A percentile compares a stretch with the other conserved stretches of the same genome.
phyloP scores from a whole-genome alignment of 2,329 filamentous ascomycete genomes.

The Trichoderma harzianum region DNA sequence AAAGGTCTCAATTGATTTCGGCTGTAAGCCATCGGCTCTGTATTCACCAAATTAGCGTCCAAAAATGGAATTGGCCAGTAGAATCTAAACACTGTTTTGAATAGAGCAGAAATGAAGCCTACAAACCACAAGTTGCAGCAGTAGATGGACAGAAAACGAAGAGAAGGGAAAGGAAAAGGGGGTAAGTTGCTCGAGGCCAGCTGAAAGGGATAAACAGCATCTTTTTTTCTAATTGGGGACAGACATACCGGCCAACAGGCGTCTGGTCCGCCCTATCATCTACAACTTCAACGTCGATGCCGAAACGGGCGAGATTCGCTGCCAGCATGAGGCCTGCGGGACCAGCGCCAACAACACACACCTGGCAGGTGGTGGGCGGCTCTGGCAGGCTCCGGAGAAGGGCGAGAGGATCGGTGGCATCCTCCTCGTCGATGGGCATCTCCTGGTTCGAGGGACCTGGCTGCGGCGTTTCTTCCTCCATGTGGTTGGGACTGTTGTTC shows the following conservation, averaged over 20 bases:
- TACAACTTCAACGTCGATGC: conserved; percentile 42
- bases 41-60: conserved; percentile 22
- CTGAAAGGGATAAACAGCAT: not conserved
- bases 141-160: not conserved
- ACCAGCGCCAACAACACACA: conserved; percentile 45
- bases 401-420: conserved; percentile 44
- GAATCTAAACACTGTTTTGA: not conserved
- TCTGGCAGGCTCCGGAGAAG: conserved; percentile 48
- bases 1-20: conserved; percentile 75
- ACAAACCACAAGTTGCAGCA: not conserved
- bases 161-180: not conserved
- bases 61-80: not conserved
- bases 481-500: conserved; percentile 14
- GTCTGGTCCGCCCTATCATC: conserved; percentile 59
- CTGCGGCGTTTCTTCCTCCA: conserved; percentile 6
- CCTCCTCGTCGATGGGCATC: conserved; percentile 30
- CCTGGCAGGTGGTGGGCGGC: conserved; percentile 44
- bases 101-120: not conserved
- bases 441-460: conserved; percentile 15
- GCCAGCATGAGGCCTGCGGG: conserved; percentile 44
- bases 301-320: conserved; percentile 41
- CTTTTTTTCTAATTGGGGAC: not conserved
- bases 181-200: not conserved
- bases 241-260: conserved; percentile 52
- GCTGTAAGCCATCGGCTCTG: conserved; percentile 69